A percentile compares a stretch with the other conserved stretches of the same genome.
phyloP scores from a whole-genome alignment of 495 filamentous ascomycete genomes.

The Neurospora sp. region DNA sequence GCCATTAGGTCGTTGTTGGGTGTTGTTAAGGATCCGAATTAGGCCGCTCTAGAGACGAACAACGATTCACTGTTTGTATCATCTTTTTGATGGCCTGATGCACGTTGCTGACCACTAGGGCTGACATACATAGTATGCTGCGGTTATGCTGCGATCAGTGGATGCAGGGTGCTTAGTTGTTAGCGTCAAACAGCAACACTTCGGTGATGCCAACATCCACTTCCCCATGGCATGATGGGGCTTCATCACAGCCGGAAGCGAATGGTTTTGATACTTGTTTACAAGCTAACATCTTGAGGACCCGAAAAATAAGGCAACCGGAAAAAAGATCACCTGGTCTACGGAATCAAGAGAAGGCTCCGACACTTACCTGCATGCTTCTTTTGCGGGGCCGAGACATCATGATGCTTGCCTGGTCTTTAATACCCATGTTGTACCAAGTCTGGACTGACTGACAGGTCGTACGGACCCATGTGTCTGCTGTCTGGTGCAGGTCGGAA shows the following conservation, averaged over 20 bases:
- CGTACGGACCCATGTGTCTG: not conserved
- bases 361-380: not conserved
- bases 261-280: too few relatives aligned
- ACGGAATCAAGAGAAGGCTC: not conserved
- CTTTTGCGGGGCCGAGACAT: not conserved
- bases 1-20: not conserved
- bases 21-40: too few relatives aligned
- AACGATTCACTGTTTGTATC: not conserved
- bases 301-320: not conserved
- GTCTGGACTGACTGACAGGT: not conserved
- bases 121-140: not conserved
- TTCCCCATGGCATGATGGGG: too few relatives aligned
- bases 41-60: too few relatives aligned
- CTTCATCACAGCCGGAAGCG: too few relatives aligned
- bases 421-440: not conserved
- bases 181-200: not conserved
- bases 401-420: not conserved
- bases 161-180: not conserved
- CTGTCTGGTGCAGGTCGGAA: not conserved
- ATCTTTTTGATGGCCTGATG: not conserved
- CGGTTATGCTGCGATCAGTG: not conserved
- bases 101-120: not conserved
- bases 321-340: not conserved
- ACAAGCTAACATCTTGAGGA: too few relatives aligned
- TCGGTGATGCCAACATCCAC: too few relatives aligned